These are phyloP conservation scores for Roridomyces roridus DNA, from an alignment of 768 basidiomycete genomes.

Conservation along the genomic window DNA sequence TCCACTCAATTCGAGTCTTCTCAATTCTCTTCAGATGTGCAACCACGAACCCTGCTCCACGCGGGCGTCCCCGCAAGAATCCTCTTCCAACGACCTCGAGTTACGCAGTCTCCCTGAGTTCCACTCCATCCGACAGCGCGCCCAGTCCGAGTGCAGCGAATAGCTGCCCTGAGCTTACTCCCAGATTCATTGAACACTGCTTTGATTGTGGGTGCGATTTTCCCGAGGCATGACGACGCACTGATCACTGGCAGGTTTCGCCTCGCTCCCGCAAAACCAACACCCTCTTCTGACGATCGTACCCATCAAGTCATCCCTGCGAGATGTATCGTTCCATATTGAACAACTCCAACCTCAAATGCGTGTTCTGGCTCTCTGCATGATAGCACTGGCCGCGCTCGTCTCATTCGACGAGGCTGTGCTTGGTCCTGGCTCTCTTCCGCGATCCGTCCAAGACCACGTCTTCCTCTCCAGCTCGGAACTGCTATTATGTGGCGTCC, in stretches of 20 bases:
- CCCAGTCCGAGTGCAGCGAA: no score
- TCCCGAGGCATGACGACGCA: no score
- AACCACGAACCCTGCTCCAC: neutral
- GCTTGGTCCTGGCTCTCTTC: slow-evolving; percentile 9
- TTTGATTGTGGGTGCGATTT: slow-evolving; percentile 11
- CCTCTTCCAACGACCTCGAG: no score
- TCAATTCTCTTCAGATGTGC: neutral
- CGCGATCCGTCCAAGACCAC: slow-evolving; percentile 1
- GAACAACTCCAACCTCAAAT: slow-evolving; percentile 7
- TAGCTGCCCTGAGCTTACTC: slow-evolving; percentile 7
- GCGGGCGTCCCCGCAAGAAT: neutral
- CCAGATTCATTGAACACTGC: slow-evolving; percentile 1
- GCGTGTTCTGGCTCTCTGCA: slow-evolving; percentile 13
- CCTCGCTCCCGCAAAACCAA: neutral
- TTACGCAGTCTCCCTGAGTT: neutral
- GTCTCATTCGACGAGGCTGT: slow-evolving; percentile 8
- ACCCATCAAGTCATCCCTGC: neutral
- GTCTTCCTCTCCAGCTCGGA: neutral
- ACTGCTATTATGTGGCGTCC: slow-evolving; percentile 1
- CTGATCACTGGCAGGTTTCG: neutral
- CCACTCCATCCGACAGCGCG: neutral
- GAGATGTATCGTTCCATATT: neutral
- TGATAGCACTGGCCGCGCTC: slow-evolving; percentile 7
- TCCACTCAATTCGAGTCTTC: neutral
- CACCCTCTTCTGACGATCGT: slow-evolving; percentile 4